Conservation (phyloP, 768 basidiomycete species). For the Kockovaella imperatae region DNA sequence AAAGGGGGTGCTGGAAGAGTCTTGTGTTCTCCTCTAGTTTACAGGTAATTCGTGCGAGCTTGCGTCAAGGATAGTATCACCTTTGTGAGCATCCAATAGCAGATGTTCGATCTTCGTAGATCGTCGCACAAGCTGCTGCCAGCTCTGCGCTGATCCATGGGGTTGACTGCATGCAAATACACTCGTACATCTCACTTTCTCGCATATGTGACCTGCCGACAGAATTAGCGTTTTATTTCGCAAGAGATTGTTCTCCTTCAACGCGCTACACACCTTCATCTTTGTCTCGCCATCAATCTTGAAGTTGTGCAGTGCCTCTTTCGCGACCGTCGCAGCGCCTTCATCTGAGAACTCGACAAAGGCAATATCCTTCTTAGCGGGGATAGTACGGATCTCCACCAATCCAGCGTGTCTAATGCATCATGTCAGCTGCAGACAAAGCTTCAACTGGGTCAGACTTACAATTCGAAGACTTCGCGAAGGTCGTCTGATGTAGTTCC, state of each 20-base stretch:
- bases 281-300: constrained; percentile 95
- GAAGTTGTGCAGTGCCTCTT: constrained; percentile 95
- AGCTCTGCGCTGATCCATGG: too few species aligned
- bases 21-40: constrained; percentile 41
- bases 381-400: constrained; percentile 95
- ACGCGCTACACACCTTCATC: constrained; percentile 66
- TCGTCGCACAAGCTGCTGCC: too few species aligned
- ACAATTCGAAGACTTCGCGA: constrained; percentile 85
- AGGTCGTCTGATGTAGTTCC: constrained; percentile 87
- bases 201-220: constrained; percentile 34
- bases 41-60: too few species aligned
- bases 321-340: constrained; percentile 76
- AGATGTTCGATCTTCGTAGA: too few species aligned
- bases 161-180: too few species aligned
- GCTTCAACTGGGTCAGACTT: constrained; percentile 35
- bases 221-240: not conserved
- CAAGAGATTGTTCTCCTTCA: not conserved
- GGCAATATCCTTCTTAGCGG: constrained; percentile 92
- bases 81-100: too few species aligned
- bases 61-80: too few species aligned
- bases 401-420: constrained; percentile 76
- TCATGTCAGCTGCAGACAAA: not conserved
- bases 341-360: constrained; percentile 98
- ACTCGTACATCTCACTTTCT: constrained; percentile 21
- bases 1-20: constrained; percentile 39